Base-by-base conservation (phyloP, 768 basidiomycete species). In the Boletus reticulatus region DNA sequence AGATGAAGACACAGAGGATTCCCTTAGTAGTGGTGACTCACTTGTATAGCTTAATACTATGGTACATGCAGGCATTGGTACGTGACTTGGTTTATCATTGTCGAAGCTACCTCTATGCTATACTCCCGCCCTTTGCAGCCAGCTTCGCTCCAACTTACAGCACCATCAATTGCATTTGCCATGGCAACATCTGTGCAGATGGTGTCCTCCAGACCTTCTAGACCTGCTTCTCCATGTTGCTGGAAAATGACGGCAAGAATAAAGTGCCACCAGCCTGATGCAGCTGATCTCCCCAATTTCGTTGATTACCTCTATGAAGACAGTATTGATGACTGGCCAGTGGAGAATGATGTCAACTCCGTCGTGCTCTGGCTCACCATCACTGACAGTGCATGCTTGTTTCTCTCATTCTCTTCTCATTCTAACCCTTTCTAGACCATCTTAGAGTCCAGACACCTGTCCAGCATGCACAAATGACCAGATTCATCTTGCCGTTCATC, bases 171-270 rank as follows among this genome's bases (percentile, higher is more conserved):
- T 62, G 57, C 43, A 62, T 78, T 48, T 67, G 76, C 52, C 44
- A 57, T 1, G 59, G 64, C 27, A 59, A 79, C 52, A 61, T 76
- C 42, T 56, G 70, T 20, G 75, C 80, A 14, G 27, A 51, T 20
- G 32, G 52, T 36, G 20, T 74, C 54, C 60, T 67, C 14, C 60
- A 69, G 0, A 62, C 71, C 1, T 74, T 89, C 20, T 80, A 78
- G 70, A 71, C 69, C 0, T 75, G 76, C 6, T 82, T 79, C 49
- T 62, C 85, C 42, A 80, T 89, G 76, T 66, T 85, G 67, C 70
- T 80, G 4, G 87, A 89, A 58, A 83, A 86, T 69, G 87, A 89
- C 68, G 85, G 85, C 34, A 78, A 78, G 65, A 89, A 89, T 65
- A n/a, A n/a, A n/a, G n/a, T 74, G 75, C 36, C 70, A 61, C 4